Percentiles rank a stretch among this genome's conserved stretches.
phyloP scores from a whole-genome alignment of 805 yeast species.

The Candida ipomoeae region DNA sequence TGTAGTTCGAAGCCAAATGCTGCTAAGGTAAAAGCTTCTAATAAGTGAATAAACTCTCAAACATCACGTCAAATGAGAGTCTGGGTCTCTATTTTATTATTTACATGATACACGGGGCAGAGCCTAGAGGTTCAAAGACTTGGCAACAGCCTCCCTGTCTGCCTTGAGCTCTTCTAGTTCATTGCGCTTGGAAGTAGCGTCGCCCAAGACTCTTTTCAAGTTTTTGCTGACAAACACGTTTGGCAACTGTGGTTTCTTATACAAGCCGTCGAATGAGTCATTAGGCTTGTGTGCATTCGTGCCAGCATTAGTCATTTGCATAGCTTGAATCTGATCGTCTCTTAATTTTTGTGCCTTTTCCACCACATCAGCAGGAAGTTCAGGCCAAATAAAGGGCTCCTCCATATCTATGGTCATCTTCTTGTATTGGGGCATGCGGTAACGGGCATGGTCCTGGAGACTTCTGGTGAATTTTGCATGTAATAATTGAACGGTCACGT shows the following conservation, averaged over 20 bases:
- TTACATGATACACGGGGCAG: neutral
- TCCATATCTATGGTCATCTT: conserved; percentile 97
- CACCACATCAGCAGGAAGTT: conserved; percentile 35
- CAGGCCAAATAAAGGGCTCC: conserved; percentile 96
- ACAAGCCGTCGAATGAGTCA: conserved; percentile 70
- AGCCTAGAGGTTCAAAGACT: conserved; percentile 27
- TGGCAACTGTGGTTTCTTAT: conserved; percentile 41
- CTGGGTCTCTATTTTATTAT: neutral
- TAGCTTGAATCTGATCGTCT: conserved; percentile 48
- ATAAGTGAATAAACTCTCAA: neutral
- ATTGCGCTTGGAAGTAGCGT: conserved; percentile 16
- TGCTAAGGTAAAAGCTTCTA: neutral
- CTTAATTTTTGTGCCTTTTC: conserved; percentile 35
- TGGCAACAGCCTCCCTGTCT: conserved; percentile 28
- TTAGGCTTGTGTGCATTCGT: conserved; percentile 68
- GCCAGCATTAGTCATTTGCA: conserved; percentile 53
- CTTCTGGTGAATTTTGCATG: conserved; percentile 64
- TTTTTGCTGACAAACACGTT: conserved; percentile 34
- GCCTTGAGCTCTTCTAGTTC: conserved; percentile 22
- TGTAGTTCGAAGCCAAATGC: neutral
- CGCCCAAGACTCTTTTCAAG: conserved; percentile 24
- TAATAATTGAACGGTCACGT: conserved; percentile 78
- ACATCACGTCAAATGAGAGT: neutral
- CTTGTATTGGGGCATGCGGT: conserved; percentile 76
- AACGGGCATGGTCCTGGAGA: conserved; percentile 58